phyloP scores from a whole-genome alignment of 2,329 filamentous ascomycete species.

The Botryosphaeria dothidea region DNA sequence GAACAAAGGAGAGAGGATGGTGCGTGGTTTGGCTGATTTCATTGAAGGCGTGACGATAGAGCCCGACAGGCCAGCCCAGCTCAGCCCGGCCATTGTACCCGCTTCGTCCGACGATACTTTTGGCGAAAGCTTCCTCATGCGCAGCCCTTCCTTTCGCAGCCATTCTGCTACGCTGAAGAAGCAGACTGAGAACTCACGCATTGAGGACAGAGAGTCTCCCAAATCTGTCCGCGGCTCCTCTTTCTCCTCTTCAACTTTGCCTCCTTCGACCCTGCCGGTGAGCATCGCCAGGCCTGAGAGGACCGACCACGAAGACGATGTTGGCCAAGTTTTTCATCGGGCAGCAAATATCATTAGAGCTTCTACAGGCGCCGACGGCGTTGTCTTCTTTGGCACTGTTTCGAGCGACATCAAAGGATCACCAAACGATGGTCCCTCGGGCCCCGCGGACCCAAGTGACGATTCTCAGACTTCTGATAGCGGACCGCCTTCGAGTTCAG shows the following conservation, averaged over 20 bases:
- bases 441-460: slow-evolving; percentile 34
- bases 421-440: slow-evolving; percentile 22
- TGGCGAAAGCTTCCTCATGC: background rate
- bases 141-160: slow-evolving; percentile 7
- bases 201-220: slow-evolving; percentile 22
- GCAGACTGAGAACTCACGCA: slow-evolving; percentile 36
- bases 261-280: slow-evolving; percentile 20
- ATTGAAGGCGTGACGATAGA: slow-evolving; percentile 15
- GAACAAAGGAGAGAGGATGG: slow-evolving; percentile 32
- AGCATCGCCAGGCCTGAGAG: slow-evolving; percentile 25
- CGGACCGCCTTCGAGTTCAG: slow-evolving; percentile 21
- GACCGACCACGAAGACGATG: slow-evolving; percentile 24
- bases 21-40: slow-evolving; percentile 34
- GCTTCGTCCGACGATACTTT: background rate
- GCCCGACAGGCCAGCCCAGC: slow-evolving; percentile 22
- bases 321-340: slow-evolving; percentile 25
- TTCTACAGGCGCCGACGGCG: slow-evolving; percentile 36
- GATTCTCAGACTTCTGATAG: slow-evolving; percentile 34
- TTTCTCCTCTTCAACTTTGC: background rate
- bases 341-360: slow-evolving; percentile 35
- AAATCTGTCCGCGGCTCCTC: background rate
- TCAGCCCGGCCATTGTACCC: background rate
- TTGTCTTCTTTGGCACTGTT: slow-evolving; percentile 30
- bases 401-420: slow-evolving; percentile 30
- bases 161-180: slow-evolving; percentile 26